Conservation (phyloP, 768 basidiomycete species). For the Coprinellus micaceus region DNA sequence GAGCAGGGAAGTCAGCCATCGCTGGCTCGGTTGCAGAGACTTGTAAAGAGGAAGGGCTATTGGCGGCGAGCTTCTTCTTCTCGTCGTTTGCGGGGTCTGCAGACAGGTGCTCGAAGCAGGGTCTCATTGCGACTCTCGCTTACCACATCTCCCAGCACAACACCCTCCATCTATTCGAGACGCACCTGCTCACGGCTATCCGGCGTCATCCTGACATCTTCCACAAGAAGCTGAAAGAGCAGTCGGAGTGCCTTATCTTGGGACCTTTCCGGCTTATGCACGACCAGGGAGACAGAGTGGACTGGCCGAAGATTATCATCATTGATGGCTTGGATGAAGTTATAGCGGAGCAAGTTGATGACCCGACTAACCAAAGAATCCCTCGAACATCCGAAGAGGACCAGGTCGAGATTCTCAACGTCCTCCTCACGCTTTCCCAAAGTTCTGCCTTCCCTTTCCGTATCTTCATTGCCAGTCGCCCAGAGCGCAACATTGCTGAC, state of each 20-base stretch:
- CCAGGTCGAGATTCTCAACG: not conserved
- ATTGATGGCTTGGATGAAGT: too few species aligned
- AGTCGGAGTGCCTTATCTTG: not conserved
- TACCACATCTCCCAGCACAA: not conserved
- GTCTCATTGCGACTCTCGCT: not conserved
- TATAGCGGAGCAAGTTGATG: not conserved
- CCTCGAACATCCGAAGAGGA: not conserved
- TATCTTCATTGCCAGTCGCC: not conserved
- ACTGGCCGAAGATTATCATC: not conserved
- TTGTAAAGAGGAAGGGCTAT: not conserved
- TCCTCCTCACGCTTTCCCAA: not conserved
- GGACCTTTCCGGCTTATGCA: not conserved
- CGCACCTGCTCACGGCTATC: not conserved
- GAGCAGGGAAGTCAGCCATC: conserved; percentile 11
- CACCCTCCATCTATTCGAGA: not conserved
- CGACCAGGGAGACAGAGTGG: too few species aligned
- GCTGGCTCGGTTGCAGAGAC: conserved; percentile 6
- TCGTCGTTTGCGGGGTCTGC: not conserved
- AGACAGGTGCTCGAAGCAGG: not conserved
- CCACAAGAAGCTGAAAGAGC: too few species aligned
- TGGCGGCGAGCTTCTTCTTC: too few species aligned
- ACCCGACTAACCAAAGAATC: not conserved
- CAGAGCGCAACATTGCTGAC: not conserved
- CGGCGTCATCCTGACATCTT: not conserved
- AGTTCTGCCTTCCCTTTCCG: not conserved